Evolutionary conservation across 2,329 filamentous ascomycete genomes (phyloP).

Genomic region (Mycosphaerelloides madeirae): DNA sequence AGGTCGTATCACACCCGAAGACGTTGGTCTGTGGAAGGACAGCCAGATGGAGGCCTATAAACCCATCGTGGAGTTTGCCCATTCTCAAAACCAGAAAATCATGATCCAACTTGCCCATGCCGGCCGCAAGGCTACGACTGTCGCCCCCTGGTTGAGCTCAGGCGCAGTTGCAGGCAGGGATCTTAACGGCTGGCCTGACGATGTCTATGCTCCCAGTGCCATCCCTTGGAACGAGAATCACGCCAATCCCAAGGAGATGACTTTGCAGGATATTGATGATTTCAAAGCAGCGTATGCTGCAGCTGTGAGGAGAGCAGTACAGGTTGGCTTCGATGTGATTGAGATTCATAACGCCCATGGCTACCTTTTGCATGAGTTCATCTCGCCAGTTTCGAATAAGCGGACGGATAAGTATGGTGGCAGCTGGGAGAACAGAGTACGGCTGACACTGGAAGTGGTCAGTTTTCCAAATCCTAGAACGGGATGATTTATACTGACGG

Average conservation of each 20-base stretch:
- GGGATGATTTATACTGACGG: not conserved
- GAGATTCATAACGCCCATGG: slow-evolving; percentile 75
- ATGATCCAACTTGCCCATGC: slow-evolving; percentile 80
- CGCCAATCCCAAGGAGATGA: slow-evolving; percentile 63
- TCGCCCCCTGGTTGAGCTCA: slow-evolving; percentile 59
- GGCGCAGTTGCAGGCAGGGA: slow-evolving; percentile 50
- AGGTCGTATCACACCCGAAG: slow-evolving; percentile 78
- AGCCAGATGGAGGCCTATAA: slow-evolving; percentile 69
- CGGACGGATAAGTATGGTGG: slow-evolving; percentile 66
- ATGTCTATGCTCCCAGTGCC: slow-evolving; percentile 54
- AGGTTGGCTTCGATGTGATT: slow-evolving; percentile 70
- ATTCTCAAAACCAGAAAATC: slow-evolving; percentile 70
- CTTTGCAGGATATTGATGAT: slow-evolving; percentile 60
- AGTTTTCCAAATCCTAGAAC: not conserved
- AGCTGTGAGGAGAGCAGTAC: slow-evolving; percentile 48
- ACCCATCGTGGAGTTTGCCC: slow-evolving; percentile 70
- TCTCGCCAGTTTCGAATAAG: slow-evolving; percentile 65
- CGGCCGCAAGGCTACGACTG: slow-evolving; percentile 59
- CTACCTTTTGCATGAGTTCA: slow-evolving; percentile 67
- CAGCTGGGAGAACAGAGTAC: slow-evolving; percentile 62
- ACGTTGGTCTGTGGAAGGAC: slow-evolving; percentile 78
- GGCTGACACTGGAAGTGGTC: slow-evolving; percentile 60
- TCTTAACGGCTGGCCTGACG: slow-evolving; percentile 50
- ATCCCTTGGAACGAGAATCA: slow-evolving; percentile 60
- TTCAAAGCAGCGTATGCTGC: slow-evolving; percentile 60